Evolutionary conservation across 768 basidiomycete species (phyloP), one percentile per base, ranked within the genome.

Genomic region (Tylopilus sp.): DNA sequence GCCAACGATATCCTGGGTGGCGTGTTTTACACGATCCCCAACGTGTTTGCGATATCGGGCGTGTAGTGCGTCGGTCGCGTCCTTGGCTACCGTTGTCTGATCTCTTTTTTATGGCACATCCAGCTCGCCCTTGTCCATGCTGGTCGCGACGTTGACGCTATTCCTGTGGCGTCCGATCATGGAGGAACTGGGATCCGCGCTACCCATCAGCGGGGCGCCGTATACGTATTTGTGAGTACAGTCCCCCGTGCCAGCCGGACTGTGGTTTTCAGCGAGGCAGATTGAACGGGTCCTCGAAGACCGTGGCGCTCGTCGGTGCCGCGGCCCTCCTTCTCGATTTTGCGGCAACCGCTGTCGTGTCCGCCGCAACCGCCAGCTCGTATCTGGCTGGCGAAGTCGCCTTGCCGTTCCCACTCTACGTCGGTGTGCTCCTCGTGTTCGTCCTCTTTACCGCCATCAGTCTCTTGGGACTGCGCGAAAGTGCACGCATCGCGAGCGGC

Each of bases 121-220:
- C n/a, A 86, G 84, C 61, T 87, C 86, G 2, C 86, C 87, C 0
- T 78, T 90, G 37, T 82, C 86, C 9, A 71, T 90, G 52, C 76
- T 85, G 33, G 60, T 84, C 24, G 84, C 88, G 0, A 80, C 82
- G 0, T 65, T 83, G 28, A 75, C 85, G 1, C 63, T 87, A 4
- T 85, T 84, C 59, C 63, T 89, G 22, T 90, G 86, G 84, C 79
- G 85, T 13, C 87, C 87, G 3, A 77, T 90, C 42, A 83, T 91
- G 80, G 77, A 81, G 57, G 88, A 89, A 62, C 68, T 91, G 10
- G 86, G 78, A 0, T 82, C 83, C 5, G 85, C 87, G 3, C 67
- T 89, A 2, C 84, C 86, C 1, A 76, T 88, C 11, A 81, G 76
- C 50, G 88, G 88, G 1, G 86, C 84, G 9, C 86, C 85, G 5